Evolutionary conservation across 306 rosid genomes (phyloP), one percentile per base, ranked within the genome.

Genomic region (Corylus avellana): DNA sequence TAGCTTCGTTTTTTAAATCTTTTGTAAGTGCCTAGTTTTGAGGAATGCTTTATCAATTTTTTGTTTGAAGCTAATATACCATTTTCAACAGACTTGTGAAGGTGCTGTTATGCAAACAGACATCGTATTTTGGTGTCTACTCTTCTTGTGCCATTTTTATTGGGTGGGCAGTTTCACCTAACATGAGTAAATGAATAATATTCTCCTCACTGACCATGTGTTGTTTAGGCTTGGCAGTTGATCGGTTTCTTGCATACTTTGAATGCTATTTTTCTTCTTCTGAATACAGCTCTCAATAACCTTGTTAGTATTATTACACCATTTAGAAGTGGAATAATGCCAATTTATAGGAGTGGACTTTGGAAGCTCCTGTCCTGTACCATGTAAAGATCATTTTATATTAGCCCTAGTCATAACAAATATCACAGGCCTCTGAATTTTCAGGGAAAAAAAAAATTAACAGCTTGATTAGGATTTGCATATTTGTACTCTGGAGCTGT

Each of bases 81-180:
- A 35, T 46, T 67, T 66, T 70, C 71, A 61, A 75, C 86, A 94
- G 98, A 90, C 91, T 27, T 86, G 92, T 42, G 96, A 94, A 72
- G 98, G 98, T 46, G 97, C 98, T 72, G 89, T 90, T 58, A 78
- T 89, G 61, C 79, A 92, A 68, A 94, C 98, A 7, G 98, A 94
- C 69, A 18, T 90, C 13, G 93, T 94, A 47, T 94, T 92, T 76
- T 94, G 98, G 98, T 80, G 94, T n/a, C n/a, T n/a, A n/a, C n/a
- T 55, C 77, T 94, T 58, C 92, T 94, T 67, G 84, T 90, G 22
- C 98, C 98, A 55, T 90, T 94, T 80, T 46, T 92, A 63, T 84
- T 86, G 3, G 85, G 77, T 70, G 22, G 92, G 69, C 90, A 79
- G 78, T 85, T 90, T 39, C 79, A 75, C 46, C 86, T 94, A 4